Evolutionary conservation across 176 grass and related monocot species (phyloP), one percentile per base, ranked within the genome.

Genomic region (Cymbopogon citratus): DNA sequence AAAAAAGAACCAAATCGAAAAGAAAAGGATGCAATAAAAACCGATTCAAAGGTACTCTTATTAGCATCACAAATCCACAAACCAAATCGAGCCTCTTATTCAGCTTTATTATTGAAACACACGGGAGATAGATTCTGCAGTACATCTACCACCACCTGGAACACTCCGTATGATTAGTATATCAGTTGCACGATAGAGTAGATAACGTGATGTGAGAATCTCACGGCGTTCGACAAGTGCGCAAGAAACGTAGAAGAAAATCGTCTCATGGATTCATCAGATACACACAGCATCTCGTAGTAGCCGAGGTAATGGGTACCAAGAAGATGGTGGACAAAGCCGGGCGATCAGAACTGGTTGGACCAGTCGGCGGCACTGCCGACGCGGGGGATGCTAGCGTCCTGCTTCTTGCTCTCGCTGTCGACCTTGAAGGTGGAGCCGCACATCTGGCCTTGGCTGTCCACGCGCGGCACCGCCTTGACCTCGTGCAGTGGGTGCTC

Each of bases 381-480:
- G 9, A 93, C 91, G n/a, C 94, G 85, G 27, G 89, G 94, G 69
- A 97, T 94, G 28, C 86, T 82, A 0, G 73, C 84, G 67, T 94
- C 94, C 76, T 80, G 77, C 63, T 80, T 80, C 88, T 90, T 97
- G 35, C 81, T 66, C 69, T 97, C 69, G n/a, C 76, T 92, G 80
- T 97, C 94, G 38, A 97, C 94, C 85, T 94, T 89, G 88, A 75
- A 97, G 49, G 51, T 94, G 54, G 94, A 90, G 61, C 94, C 91
- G 25, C 89, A 97, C 80, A 97, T 90, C 84, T 97, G 87, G 21
- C 91, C 94, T 82, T 97, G 84, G 81, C 94, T 97, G 82, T 94
- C 91, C 6, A 97, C 91, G 36, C 91, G 82, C 0, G 91, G 94
- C 79, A 97, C 84, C 0, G 94, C 78, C 79, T 97, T 97, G 75